phyloP scores from a whole-genome alignment of 495 filamentous ascomycete genomes.

The Penicillium odoratum region DNA sequence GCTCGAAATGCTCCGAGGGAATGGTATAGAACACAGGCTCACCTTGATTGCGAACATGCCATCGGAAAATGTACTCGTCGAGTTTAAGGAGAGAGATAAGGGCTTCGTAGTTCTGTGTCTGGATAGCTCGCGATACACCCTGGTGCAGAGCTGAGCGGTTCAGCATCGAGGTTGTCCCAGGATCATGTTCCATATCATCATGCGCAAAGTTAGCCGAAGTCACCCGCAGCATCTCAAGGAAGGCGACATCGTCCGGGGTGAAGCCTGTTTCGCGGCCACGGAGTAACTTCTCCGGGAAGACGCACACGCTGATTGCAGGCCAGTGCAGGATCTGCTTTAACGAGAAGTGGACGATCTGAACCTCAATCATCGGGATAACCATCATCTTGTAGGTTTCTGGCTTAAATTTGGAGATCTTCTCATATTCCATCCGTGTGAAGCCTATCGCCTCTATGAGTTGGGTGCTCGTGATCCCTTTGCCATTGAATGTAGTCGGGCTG shows the following conservation, averaged over 20 bases:
- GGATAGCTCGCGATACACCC: constrained; percentile 39
- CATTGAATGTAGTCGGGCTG: constrained; percentile 15
- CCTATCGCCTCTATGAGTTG: neutral
- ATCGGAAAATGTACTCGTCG: constrained; percentile 38
- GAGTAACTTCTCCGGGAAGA: constrained; percentile 29
- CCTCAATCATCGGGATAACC: constrained; percentile 22
- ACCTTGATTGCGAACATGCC: constrained; percentile 2
- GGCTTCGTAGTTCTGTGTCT: constrained; percentile 28
- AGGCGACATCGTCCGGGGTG: constrained; percentile 14
- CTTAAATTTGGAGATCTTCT: neutral
- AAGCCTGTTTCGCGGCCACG: constrained; percentile 27
- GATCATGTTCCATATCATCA: neutral
- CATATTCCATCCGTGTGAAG: neutral
- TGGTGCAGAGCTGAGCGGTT: constrained; percentile 33
- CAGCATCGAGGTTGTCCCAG: constrained; percentile 8
- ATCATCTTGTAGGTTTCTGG: constrained; percentile 22
- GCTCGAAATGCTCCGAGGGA: constrained; percentile 33
- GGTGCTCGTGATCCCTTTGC: constrained; percentile 7
- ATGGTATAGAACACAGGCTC: constrained; percentile 22
- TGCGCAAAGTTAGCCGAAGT: constrained; percentile 13
- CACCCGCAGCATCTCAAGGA: constrained; percentile 38
- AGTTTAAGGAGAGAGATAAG: constrained; percentile 41
- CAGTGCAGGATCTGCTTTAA: constrained; percentile 3
- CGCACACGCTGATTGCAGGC: constrained; percentile 20
- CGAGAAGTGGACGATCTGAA: constrained; percentile 18